Conservation (phyloP, 805 yeast species). For the Yamadazyma scolyti region DNA sequence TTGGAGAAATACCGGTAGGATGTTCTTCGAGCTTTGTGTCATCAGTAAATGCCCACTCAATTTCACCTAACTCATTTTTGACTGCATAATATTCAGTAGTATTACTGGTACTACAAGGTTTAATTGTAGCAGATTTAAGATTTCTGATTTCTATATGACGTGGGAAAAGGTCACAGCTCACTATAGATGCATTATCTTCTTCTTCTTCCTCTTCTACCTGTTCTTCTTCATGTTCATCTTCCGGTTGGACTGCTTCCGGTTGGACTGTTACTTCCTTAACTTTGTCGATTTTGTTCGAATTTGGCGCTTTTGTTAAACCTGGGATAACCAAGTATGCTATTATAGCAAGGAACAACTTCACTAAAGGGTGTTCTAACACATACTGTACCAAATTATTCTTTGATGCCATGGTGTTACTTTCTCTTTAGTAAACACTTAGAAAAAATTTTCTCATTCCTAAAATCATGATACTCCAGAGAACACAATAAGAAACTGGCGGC, state of each 20-base stretch:
- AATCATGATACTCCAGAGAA: too few relatives aligned
- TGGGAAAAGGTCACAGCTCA: constrained; percentile 1
- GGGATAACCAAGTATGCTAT: constrained; percentile 4
- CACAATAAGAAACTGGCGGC: too few relatives aligned
- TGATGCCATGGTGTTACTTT: neutral
- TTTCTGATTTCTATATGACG: neutral
- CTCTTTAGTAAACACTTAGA: neutral
- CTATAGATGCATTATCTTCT: neutral
- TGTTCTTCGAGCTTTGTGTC: constrained; percentile 15
- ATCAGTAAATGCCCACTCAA: constrained; percentile 55
- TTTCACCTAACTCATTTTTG: constrained; percentile 50
- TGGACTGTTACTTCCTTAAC: too few relatives aligned
- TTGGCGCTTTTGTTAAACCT: neutral
- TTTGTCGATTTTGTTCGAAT: neutral
- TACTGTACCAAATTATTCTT: constrained; percentile 2
- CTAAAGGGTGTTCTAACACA: constrained; percentile 8
- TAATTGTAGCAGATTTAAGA: constrained; percentile 10
- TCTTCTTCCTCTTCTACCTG: neutral
- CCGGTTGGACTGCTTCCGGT: neutral
- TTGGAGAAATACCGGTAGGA: constrained; percentile 26
- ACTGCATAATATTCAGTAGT: constrained; percentile 49
- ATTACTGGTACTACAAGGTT: constrained; percentile 48
- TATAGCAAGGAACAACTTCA: constrained; percentile 7
- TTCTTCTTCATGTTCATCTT: neutral
- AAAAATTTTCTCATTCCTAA: neutral